Conservation (phyloP, 2,329 filamentous ascomycete genomes). For the Colletotrichum lupini region DNA sequence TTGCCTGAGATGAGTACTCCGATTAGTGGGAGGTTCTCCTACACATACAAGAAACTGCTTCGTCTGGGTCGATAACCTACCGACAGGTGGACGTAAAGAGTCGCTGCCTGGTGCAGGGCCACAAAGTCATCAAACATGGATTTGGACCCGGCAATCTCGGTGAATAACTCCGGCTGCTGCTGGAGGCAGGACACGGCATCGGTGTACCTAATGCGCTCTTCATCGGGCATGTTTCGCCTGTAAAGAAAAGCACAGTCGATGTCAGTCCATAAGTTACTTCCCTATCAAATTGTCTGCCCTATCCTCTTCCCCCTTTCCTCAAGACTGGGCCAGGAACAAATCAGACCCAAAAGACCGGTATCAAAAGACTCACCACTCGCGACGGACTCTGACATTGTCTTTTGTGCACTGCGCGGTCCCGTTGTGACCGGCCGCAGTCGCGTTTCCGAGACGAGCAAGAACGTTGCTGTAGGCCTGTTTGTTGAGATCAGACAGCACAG, state of each 20-base stretch:
- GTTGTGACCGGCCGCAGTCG: neutral
- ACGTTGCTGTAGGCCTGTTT: neutral
- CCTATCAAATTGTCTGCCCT: neutral
- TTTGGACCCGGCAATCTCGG: neutral
- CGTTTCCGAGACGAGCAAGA: neutral
- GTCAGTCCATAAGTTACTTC: neutral
- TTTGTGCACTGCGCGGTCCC: conserved; percentile 5
- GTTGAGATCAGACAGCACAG: neutral
- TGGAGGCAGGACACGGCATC: conserved; percentile 24
- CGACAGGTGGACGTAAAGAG: neutral
- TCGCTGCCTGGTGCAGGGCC: conserved; percentile 15
- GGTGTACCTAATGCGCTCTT: conserved; percentile 23
- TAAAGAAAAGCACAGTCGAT: neutral
- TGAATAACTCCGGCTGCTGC: neutral
- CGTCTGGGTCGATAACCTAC: neutral
- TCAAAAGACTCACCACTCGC: neutral
- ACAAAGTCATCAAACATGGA: conserved; percentile 23
- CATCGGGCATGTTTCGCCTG: conserved; percentile 19
- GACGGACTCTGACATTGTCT: conserved; percentile 1
- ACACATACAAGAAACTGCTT: neutral
- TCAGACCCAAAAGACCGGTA: neutral
- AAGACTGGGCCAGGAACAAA: neutral
- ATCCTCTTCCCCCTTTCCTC: too few species aligned
- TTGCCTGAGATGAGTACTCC: neutral
- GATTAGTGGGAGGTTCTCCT: neutral